Conservation (phyloP, 2,329 filamentous ascomycete genomes). For the Fusarium sp. region DNA sequence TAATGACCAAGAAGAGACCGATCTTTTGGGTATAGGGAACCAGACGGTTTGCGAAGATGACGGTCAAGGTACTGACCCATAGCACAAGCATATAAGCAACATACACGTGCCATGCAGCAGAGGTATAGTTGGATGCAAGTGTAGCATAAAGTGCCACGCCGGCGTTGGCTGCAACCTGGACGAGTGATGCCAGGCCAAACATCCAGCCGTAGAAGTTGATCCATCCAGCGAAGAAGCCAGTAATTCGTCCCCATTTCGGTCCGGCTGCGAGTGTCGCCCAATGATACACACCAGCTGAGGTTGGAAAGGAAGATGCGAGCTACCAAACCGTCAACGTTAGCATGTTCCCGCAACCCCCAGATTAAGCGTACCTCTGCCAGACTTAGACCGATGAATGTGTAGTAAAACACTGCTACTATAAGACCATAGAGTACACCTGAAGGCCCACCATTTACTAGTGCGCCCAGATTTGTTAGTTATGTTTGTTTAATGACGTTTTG, state of each 20-base stretch:
- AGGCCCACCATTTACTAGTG: slow-evolving; percentile 37
- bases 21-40: slow-evolving; percentile 42
- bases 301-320: slow-evolving; percentile 42
- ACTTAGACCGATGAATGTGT: slow-evolving; percentile 40
- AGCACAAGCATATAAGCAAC: slow-evolving; percentile 37
- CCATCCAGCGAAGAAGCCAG: slow-evolving; percentile 43
- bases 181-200: slow-evolving; percentile 42
- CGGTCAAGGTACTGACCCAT: slow-evolving; percentile 33
- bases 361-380: slow-evolving; percentile 33
- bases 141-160: slow-evolving; percentile 42
- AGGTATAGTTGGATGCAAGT: slow-evolving; percentile 16
- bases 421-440: slow-evolving; percentile 42
- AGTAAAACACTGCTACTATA: slow-evolving; percentile 38
- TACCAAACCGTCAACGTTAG: neutral
- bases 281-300: slow-evolving; percentile 41
- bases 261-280: slow-evolving; percentile 43
- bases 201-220: slow-evolving; percentile 47
- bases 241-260: slow-evolving; percentile 38
- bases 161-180: slow-evolving; percentile 41
- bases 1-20: slow-evolving; percentile 37
- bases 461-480: neutral
- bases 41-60: slow-evolving; percentile 41
- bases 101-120: slow-evolving; percentile 41
- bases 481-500: neutral
- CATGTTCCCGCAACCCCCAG: accelerated